phyloP scores from a whole-genome alignment of 768 basidiomycete genomes.

The Podaxis rugospora region DNA sequence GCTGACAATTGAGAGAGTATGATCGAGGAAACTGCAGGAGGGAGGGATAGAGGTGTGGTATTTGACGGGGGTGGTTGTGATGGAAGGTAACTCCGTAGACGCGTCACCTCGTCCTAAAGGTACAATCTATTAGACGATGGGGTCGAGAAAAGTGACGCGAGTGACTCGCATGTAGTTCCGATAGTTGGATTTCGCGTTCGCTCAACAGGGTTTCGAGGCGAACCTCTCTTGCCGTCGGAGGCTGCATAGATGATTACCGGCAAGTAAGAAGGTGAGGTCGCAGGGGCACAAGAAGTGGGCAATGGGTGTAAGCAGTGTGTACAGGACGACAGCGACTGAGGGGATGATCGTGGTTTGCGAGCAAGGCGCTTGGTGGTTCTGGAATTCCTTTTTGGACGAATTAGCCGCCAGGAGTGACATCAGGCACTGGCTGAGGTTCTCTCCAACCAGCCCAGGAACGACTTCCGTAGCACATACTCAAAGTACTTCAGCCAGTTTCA shows the following conservation, averaged over 20 bases:
- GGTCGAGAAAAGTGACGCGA: neutral
- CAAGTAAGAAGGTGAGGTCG: slow-evolving; percentile 9
- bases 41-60: slow-evolving; percentile 63
- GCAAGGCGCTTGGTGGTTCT: slow-evolving; percentile 12
- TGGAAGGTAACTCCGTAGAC: slow-evolving; percentile 60
- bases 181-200: slow-evolving; percentile 67
- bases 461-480: neutral
- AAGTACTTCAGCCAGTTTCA: neutral
- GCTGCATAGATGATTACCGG: slow-evolving; percentile 42
- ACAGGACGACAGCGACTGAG: neutral
- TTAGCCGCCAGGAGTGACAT: slow-evolving; percentile 4
- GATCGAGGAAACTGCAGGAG: slow-evolving; percentile 64
- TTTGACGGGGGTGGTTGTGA: slow-evolving; percentile 56
- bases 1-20: slow-evolving; percentile 63
- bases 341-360: slow-evolving; percentile 14
- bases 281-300: slow-evolving; percentile 8
- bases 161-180: slow-evolving; percentile 63
- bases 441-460: neutral
- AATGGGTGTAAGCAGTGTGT: slow-evolving; percentile 9
- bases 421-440: neutral
- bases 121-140: slow-evolving; percentile 14
- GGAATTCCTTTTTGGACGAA: slow-evolving; percentile 13
- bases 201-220: slow-evolving; percentile 79
- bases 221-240: slow-evolving; percentile 72
- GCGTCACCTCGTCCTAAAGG: slow-evolving; percentile 66